These are phyloP conservation scores for Lunasporangiospora selenospora DNA, from an alignment of 192 early-diverging fungal species.

Conservation along the genomic window DNA sequence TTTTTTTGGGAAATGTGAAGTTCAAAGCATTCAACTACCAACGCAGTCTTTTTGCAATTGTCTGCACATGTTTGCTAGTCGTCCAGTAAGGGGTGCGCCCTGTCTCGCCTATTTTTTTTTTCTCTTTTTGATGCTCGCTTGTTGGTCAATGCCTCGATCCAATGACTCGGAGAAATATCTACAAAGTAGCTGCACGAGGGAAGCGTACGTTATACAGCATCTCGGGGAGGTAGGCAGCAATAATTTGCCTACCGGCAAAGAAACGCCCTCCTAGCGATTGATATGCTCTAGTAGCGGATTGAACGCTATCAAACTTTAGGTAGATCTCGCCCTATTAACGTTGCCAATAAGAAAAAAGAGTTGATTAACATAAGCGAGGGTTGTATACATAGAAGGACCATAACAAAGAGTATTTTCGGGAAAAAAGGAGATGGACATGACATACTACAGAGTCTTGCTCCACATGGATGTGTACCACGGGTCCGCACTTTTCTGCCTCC, in stretches of 20 bases:
- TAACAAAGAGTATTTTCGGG: constrained; percentile 1
- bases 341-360: constrained; percentile 7
- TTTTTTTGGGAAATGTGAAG: neutral
- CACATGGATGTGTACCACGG: constrained; percentile 75
- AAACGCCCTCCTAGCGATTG: constrained; percentile 82
- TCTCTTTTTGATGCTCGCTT: neutral
- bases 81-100: no score
- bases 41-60: neutral
- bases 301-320: constrained; percentile 78
- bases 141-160: no score
- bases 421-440: constrained; percentile 9
- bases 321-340: constrained; percentile 83
- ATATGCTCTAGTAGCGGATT: constrained; percentile 71
- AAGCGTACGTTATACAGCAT: constrained; percentile 69
- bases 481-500: constrained; percentile 85
- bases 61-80: neutral
- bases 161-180: constrained; percentile 30
- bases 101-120: no score
- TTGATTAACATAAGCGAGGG: neutral
- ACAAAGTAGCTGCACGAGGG: constrained; percentile 64
- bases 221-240: constrained; percentile 66
- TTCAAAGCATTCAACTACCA: neutral
- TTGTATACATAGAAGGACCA: constrained; percentile 3
- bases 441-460: constrained; percentile 67
- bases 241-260: constrained; percentile 88